Evolutionary conservation across 495 filamentous ascomycete species (phyloP).

Genomic region (Hyaloscypha hepaticicola): DNA sequence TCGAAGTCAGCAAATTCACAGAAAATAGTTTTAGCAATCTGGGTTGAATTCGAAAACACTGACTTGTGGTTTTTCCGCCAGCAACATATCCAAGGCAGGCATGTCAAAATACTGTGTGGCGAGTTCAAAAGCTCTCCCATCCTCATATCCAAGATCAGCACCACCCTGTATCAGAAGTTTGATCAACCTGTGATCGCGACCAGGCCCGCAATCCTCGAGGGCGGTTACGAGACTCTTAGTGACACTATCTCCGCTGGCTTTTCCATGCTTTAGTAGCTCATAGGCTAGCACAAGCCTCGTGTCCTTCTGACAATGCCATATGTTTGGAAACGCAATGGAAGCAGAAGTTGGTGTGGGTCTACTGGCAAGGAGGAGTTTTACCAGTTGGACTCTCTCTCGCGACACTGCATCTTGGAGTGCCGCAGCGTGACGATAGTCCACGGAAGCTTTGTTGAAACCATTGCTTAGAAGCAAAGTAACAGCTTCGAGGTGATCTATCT

Average conservation of each 20-base stretch:
- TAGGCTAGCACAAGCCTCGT: too few relatives aligned
- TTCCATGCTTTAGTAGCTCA: too few relatives aligned
- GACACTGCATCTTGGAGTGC: constrained; percentile 14
- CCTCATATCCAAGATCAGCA: constrained; percentile 20
- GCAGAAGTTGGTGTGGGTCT: background rate
- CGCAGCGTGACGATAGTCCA: constrained; percentile 3
- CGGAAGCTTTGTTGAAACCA: constrained; percentile 3
- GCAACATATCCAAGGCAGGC: constrained; percentile 17
- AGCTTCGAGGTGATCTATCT: constrained; percentile 4
- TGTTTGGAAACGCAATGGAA: constrained; percentile 4
- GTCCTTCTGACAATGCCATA: too few relatives aligned
- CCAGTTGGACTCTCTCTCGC: constrained; percentile 5
- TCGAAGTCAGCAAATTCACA: too few relatives aligned
- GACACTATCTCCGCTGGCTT: too few relatives aligned
- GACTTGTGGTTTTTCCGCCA: constrained; percentile 11
- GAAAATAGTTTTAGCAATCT: too few relatives aligned
- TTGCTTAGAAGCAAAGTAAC: background rate
- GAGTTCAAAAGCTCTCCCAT: constrained; percentile 14
- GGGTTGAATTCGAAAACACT: too few relatives aligned
- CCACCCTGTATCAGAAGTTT: too few relatives aligned
- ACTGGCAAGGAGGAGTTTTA: background rate
- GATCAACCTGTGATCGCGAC: too few relatives aligned
- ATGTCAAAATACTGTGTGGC: constrained; percentile 22
- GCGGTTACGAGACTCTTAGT: too few relatives aligned
- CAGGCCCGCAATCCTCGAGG: too few relatives aligned